Evolutionary conservation across 768 basidiomycete species (phyloP).

Genomic region (Krasilnikovozyma curviuscula): DNA sequence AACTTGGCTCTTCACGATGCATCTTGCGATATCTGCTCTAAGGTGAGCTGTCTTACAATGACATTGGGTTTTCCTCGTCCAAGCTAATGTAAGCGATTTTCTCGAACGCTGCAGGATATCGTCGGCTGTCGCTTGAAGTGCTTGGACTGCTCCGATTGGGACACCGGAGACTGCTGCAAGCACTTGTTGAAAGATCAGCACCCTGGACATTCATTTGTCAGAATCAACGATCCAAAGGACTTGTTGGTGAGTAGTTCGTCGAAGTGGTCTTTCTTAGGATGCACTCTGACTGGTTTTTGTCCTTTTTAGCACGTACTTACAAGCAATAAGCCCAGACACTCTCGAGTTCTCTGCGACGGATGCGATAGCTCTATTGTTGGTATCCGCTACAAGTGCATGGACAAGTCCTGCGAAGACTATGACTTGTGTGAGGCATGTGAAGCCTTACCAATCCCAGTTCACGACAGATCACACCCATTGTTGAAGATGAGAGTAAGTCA

Average conservation of each 20-base stretch:
- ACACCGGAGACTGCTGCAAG: constrained; percentile 54
- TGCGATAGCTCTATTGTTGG: constrained; percentile 44
- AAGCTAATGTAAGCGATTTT: too few relatives aligned
- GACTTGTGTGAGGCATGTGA: constrained; percentile 19
- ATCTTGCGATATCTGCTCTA: constrained; percentile 58
- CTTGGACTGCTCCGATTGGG: too few relatives aligned
- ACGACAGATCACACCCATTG: not conserved
- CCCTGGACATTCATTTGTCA: constrained; percentile 56
- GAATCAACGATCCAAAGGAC: constrained; percentile 36
- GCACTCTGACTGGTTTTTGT: not conserved
- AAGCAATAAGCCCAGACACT: not conserved
- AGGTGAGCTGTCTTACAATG: too few relatives aligned
- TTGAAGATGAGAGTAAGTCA: not conserved
- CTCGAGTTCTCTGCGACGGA: constrained; percentile 38
- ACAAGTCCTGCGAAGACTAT: constrained; percentile 38
- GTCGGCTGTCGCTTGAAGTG: constrained; percentile 61
- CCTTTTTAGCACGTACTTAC: not conserved
- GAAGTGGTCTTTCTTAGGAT: too few relatives aligned
- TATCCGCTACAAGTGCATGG: constrained; percentile 57
- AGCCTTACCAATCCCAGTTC: not conserved
- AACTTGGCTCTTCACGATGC: constrained; percentile 35
- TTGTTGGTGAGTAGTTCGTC: too few relatives aligned
- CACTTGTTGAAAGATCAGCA: constrained; percentile 70
- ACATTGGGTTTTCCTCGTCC: too few relatives aligned
- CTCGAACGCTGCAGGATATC: too few relatives aligned